phyloP scores from a whole-genome alignment of 2,329 filamentous ascomycete species.

The Aspergillus viridinutans region DNA sequence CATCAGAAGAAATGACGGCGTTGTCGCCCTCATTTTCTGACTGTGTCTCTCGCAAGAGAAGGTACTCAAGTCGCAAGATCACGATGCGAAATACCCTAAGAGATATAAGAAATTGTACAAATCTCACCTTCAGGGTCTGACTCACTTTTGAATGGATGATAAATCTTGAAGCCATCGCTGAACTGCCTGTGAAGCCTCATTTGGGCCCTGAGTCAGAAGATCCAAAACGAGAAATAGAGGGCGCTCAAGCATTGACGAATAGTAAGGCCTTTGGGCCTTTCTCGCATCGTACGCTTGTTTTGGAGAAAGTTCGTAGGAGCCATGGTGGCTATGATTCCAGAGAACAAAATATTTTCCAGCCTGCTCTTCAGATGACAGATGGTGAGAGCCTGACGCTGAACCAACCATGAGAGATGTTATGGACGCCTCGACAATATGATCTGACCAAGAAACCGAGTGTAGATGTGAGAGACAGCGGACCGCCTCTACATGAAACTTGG shows the following conservation, averaged over 20 bases:
- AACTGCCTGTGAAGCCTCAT: slow-evolving; percentile 70
- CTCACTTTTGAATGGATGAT: slow-evolving; percentile 49
- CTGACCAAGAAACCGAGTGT: slow-evolving; percentile 64
- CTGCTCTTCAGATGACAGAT: slow-evolving; percentile 31
- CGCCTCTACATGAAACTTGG: slow-evolving; percentile 92
- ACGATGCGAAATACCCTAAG: slow-evolving; percentile 36
- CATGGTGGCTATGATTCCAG: slow-evolving; percentile 42
- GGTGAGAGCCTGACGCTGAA: slow-evolving; percentile 23
- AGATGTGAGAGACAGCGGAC: slow-evolving; percentile 82
- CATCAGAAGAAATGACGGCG: slow-evolving; percentile 51
- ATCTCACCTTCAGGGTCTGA: slow-evolving; percentile 12
- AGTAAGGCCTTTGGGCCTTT: slow-evolving; percentile 29
- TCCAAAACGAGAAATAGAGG: slow-evolving; percentile 81
- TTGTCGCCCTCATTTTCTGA: slow-evolving; percentile 32
- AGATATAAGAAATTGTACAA: slow-evolving; percentile 1
- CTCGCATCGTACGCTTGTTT: slow-evolving; percentile 27
- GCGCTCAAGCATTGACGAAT: slow-evolving; percentile 65
- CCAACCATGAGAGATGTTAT: slow-evolving; percentile 66
- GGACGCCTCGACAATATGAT: slow-evolving; percentile 75
- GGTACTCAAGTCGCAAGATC: slow-evolving; percentile 30
- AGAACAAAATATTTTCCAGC: slow-evolving; percentile 39
- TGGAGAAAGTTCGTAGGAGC: slow-evolving; percentile 33
- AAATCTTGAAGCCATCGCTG: slow-evolving; percentile 70
- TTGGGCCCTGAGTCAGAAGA: slow-evolving; percentile 65
- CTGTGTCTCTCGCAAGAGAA: slow-evolving; percentile 24